Percentiles rank a stretch among this genome's conserved stretches.
phyloP scores from a whole-genome alignment of 2,329 filamentous ascomycete species.

The Neofusicoccum ribis region DNA sequence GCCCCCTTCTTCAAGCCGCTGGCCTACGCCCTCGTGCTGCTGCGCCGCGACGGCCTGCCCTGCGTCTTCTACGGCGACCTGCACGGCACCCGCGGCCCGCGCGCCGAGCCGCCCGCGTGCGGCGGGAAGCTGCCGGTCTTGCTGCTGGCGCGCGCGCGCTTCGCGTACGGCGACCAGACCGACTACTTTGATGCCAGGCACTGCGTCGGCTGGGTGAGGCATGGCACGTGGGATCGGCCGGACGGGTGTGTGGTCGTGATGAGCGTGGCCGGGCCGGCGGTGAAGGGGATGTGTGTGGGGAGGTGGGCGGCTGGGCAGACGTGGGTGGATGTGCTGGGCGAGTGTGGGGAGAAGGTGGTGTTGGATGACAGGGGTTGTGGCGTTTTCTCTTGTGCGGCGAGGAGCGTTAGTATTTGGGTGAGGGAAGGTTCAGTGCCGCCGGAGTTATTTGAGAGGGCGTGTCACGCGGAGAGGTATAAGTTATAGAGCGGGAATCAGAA shows the following conservation, averaged over 20 bases:
- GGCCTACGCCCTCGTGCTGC: conserved; percentile 70
- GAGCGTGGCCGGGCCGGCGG: conserved; percentile 51
- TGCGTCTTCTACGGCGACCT: conserved; percentile 72
- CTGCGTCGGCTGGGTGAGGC: conserved; percentile 63
- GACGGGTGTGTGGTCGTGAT: conserved; percentile 48
- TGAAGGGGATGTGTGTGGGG: conserved; percentile 65
- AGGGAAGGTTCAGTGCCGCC: conserved; percentile 42
- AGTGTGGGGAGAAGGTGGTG: conserved; percentile 54
- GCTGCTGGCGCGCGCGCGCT: conserved; percentile 62
- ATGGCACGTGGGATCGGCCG: conserved; percentile 46
- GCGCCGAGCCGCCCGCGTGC: conserved; percentile 55
- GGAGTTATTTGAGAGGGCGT: conserved; percentile 32
- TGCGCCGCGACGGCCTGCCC: conserved; percentile 62
- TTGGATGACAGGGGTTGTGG: conserved; percentile 63
- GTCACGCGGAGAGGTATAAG: neutral
- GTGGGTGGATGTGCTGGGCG: conserved; percentile 64
- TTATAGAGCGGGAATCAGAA: neutral
- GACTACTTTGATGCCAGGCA: conserved; percentile 63
- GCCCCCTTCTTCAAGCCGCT: conserved; percentile 69
- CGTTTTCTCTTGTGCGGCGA: conserved; percentile 54
- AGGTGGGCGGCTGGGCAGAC: conserved; percentile 57
- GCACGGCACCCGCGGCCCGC: conserved; percentile 60
- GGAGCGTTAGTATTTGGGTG: conserved; percentile 61
- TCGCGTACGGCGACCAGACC: conserved; percentile 64
- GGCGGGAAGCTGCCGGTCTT: conserved; percentile 60